Conservation (phyloP, 1,139 yeast genomes). For the Zhuliangozyma blackwelliae region DNA sequence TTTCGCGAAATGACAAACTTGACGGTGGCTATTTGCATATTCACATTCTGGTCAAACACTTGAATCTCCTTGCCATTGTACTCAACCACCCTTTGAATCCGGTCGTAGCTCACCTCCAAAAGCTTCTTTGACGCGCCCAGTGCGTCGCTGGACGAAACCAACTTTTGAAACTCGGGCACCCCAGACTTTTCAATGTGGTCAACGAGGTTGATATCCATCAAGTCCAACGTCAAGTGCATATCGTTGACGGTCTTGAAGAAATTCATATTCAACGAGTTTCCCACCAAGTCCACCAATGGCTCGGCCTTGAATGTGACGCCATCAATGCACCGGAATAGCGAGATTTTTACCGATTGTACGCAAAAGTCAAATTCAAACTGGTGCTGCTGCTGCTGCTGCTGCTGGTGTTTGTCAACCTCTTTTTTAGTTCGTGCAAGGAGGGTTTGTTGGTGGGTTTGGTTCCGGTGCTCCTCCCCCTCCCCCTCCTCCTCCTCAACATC, state of each 20-base stretch:
- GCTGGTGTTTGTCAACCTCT: not conserved
- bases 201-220: constrained; percentile 64
- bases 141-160: constrained; percentile 59
- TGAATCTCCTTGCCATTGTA: constrained; percentile 56
- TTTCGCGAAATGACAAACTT: constrained; percentile 73
- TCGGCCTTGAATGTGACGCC: constrained; percentile 59
- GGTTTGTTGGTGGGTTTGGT: not conserved
- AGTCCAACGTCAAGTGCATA: constrained; percentile 61
- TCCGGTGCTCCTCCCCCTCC: constrained; percentile 3
- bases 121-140: constrained; percentile 41
- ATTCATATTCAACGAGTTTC: constrained; percentile 60
- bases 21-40: constrained; percentile 76
- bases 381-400: constrained; percentile 41
- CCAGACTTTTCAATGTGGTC: constrained; percentile 71
- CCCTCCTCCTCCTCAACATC: constrained; percentile 18
- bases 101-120: constrained; percentile 57
- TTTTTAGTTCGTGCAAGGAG: constrained; percentile 5
- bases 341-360: constrained; percentile 58
- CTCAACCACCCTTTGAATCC: constrained; percentile 60
- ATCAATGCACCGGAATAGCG: constrained; percentile 66
- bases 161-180: constrained; percentile 59
- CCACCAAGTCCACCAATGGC: constrained; percentile 66
- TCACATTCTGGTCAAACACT: constrained; percentile 73
- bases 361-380: constrained; percentile 66
- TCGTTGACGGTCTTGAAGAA: constrained; percentile 57